A percentile compares a stretch with the other conserved stretches of the same genome.
Evolutionary conservation across 169 alveolate species (phyloP).

Genomic region (Eimeria falciformis): DNA sequence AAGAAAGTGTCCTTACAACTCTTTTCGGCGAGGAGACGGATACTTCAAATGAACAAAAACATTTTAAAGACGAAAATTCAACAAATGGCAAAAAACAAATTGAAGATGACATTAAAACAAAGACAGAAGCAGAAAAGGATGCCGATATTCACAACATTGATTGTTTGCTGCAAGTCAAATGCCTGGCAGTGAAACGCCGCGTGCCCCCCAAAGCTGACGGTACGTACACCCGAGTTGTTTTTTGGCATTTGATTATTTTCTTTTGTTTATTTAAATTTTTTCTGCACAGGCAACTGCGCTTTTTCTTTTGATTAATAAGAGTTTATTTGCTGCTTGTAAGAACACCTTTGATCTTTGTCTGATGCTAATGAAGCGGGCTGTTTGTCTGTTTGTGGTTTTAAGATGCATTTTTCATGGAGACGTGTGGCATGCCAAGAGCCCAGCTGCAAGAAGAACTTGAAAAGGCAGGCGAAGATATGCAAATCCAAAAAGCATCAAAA

Average conservation of each 20-base stretch:
- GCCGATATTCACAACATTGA: background rate
- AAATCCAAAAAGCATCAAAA: background rate
- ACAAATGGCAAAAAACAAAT: background rate
- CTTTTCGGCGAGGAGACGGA: background rate
- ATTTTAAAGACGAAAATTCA: background rate
- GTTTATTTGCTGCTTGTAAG: too few species aligned
- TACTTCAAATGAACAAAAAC: background rate
- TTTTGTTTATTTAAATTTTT: too few species aligned
- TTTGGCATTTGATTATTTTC: too few species aligned
- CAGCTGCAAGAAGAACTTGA: background rate
- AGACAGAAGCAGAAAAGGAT: background rate
- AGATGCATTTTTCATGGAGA: conserved; percentile 3
- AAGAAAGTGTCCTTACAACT: background rate
- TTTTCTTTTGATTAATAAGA: too few species aligned
- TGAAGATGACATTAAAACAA: background rate
- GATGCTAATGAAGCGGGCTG: too few species aligned
- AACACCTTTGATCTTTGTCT: too few species aligned
- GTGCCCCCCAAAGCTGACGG: background rate
- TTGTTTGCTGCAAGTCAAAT: background rate
- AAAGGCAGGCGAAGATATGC: background rate
- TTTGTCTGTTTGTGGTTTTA: background rate
- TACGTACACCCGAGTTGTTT: too few species aligned
- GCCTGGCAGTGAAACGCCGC: conserved; percentile 7
- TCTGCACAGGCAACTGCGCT: too few species aligned
- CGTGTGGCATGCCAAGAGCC: background rate